These are phyloP conservation scores for Viola odorata DNA, from an alignment of 345 rosid species.

Conservation along the genomic window DNA sequence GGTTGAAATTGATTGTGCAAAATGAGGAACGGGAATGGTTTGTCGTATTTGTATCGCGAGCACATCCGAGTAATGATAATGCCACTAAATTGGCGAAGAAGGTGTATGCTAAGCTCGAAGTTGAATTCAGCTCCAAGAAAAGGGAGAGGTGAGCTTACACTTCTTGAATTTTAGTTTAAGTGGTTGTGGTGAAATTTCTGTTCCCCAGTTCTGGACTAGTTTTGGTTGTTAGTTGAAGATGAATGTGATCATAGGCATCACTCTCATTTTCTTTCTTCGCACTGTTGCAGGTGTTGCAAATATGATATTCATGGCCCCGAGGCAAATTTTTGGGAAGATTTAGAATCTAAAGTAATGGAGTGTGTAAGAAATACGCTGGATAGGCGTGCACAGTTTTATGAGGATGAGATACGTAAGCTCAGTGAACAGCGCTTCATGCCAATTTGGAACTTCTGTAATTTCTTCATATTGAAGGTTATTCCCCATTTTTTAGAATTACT, in stretches of 20 bases:
- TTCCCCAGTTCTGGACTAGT: neutral
- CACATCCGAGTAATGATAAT: slow-evolving; percentile 83
- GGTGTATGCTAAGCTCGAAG: slow-evolving; percentile 87
- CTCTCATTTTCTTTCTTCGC: neutral
- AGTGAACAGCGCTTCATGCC: slow-evolving; percentile 93
- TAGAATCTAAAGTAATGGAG: slow-evolving; percentile 78
- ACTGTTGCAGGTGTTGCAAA: slow-evolving; percentile 75
- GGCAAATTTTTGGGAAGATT: slow-evolving; percentile 86
- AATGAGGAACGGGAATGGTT: slow-evolving; percentile 97
- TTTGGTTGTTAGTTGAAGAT: neutral
- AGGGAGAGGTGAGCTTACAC: slow-evolving; percentile 63
- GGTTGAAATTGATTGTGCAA: slow-evolving; percentile 78
- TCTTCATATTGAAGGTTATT: slow-evolving; percentile 89
- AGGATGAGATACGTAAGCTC: slow-evolving; percentile 95
- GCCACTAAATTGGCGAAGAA: slow-evolving; percentile 82
- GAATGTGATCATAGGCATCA: neutral
- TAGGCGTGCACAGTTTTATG: slow-evolving; percentile 82
- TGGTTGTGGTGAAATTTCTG: neutral
- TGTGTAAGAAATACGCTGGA: slow-evolving; percentile 81
- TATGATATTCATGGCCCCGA: slow-evolving; percentile 77
- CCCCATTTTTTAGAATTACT: slow-evolving; percentile 24
- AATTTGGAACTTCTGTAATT: slow-evolving; percentile 93
- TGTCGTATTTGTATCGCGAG: slow-evolving; percentile 88
- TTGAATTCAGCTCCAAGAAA: slow-evolving; percentile 92
- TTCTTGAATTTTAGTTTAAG: neutral